These are phyloP conservation scores for Trichoderma citrinoviride DNA, from an alignment of 2,329 filamentous ascomycete species.

Conservation along the genomic window DNA sequence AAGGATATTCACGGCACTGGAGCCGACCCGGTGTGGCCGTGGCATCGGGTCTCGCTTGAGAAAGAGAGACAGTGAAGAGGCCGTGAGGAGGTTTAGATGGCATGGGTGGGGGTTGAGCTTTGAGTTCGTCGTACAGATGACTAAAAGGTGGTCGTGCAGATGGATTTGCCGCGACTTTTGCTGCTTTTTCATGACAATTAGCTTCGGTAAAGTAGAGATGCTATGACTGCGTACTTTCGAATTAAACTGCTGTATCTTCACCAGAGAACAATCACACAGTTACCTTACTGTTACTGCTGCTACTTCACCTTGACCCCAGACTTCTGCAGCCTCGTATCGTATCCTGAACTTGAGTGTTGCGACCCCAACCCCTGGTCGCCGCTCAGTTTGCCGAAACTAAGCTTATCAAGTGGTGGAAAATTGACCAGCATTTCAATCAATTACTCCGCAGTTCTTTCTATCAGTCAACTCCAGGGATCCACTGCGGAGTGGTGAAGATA, in stretches of 20 bases:
- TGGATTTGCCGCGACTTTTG: too few relatives aligned
- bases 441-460: conserved; percentile 11
- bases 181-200: not conserved
- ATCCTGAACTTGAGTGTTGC: not conserved
- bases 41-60: not conserved
- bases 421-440: not conserved
- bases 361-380: not conserved
- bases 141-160: not conserved
- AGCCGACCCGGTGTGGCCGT: not conserved
- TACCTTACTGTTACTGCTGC: too few relatives aligned
- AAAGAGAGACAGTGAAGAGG: not conserved
- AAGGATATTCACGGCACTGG: not conserved
- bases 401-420: conserved; percentile 22
- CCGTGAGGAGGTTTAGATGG: not conserved
- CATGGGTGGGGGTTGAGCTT: not conserved
- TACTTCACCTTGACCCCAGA: not conserved
- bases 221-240: not conserved
- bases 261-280: too few relatives aligned
- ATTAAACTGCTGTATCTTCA: not conserved
- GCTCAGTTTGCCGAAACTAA: conserved; percentile 1
- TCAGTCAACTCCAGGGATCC: not conserved
- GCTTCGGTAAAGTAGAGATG: not conserved
- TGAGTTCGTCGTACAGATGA: not conserved
- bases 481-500: not conserved
- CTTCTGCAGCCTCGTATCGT: conserved; percentile 13